Percentiles rank a stretch among this genome's conserved stretches.
phyloP scores from a whole-genome alignment of 371 early-diverging fungal species.

The Basidiobolus meristosporus region DNA sequence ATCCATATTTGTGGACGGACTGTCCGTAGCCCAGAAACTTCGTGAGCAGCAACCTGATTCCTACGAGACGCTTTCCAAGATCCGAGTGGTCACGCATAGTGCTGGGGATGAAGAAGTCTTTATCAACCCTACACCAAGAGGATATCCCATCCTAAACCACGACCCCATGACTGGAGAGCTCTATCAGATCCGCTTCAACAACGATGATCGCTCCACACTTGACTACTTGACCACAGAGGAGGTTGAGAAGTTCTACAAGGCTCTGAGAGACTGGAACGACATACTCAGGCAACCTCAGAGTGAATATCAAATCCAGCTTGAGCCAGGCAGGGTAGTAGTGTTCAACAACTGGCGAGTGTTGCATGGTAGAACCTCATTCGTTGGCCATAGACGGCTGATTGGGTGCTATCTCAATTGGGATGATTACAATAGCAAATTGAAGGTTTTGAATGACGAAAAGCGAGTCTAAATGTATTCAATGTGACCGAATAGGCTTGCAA shows the following conservation, averaged over 20 bases:
- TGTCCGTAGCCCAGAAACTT: conserved; percentile 43
- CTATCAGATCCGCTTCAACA: conserved; percentile 68
- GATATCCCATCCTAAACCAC: conserved; percentile 44
- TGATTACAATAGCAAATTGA: conserved; percentile 47
- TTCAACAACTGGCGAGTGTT: conserved; percentile 80
- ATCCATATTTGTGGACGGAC: conserved; percentile 71
- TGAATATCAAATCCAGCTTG: conserved; percentile 44
- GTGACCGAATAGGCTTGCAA: no score
- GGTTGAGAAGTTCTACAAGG: conserved; percentile 46
- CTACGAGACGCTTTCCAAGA: conserved; percentile 36
- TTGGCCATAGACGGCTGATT: conserved; percentile 52
- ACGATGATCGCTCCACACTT: conserved; percentile 62
- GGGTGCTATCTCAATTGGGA: conserved; percentile 71
- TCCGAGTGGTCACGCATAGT: conserved; percentile 45
- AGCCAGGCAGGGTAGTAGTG: conserved; percentile 52
- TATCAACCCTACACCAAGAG: conserved; percentile 44
- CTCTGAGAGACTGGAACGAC: conserved; percentile 49
- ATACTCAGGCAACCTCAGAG: conserved; percentile 29
- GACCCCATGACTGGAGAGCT: conserved; percentile 26
- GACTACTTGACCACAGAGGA: conserved; percentile 15
- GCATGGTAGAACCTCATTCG: conserved; percentile 65
- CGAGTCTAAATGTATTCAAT: no score
- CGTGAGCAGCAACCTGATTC: conserved; percentile 30
- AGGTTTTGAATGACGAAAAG: no score
- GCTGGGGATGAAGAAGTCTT: conserved; percentile 57